Percentiles rank a stretch among this genome's conserved stretches.
phyloP scores from a whole-genome alignment of 1,284 basidiomycete genomes.

The Marasmius tenuissimus region DNA sequence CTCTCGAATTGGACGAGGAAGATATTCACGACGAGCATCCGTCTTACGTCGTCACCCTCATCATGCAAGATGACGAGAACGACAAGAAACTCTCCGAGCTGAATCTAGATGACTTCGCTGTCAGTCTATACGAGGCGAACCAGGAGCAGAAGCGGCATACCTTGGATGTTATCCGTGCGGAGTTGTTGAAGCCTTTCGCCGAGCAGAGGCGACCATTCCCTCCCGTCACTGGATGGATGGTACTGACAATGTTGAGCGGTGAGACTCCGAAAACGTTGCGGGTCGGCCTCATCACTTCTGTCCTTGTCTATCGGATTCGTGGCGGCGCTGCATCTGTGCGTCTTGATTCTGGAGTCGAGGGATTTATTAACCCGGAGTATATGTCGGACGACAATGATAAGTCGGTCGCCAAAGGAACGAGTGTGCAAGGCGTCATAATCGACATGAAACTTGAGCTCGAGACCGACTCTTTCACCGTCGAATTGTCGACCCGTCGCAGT shows the following conservation, averaged over 20 bases:
- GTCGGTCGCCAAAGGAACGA: slow-evolving; percentile 69
- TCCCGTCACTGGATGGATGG: slow-evolving; percentile 74
- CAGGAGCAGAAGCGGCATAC: slow-evolving; percentile 87
- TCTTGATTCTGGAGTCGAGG: slow-evolving; percentile 93
- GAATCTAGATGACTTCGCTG: slow-evolving; percentile 95
- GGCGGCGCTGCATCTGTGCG: slow-evolving; percentile 59
- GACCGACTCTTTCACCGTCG: slow-evolving; percentile 67
- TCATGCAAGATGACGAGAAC: slow-evolving; percentile 85
- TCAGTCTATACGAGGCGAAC: slow-evolving; percentile 84
- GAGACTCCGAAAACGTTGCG: slow-evolving; percentile 84
- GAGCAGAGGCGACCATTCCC: slow-evolving; percentile 77
- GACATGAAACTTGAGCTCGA: slow-evolving; percentile 66
- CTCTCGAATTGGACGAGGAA: slow-evolving; percentile 93
- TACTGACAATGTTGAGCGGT: slow-evolving; percentile 94
- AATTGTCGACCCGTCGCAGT: slow-evolving; percentile 73
- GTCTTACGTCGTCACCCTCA: slow-evolving; percentile 80
- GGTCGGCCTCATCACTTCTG: slow-evolving; percentile 84
- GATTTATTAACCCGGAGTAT: slow-evolving; percentile 70
- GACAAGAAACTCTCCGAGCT: slow-evolving; percentile 87
- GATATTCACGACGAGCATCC: slow-evolving; percentile 90
- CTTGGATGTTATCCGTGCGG: slow-evolving; percentile 85
- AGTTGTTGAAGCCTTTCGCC: slow-evolving; percentile 84
- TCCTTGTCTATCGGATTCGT: slow-evolving; percentile 65
- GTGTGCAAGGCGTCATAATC: slow-evolving; percentile 82
- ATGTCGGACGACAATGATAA: slow-evolving; percentile 54